Conservation (phyloP, 768 basidiomycete species). For the Leccinellum rugosiceps region DNA sequence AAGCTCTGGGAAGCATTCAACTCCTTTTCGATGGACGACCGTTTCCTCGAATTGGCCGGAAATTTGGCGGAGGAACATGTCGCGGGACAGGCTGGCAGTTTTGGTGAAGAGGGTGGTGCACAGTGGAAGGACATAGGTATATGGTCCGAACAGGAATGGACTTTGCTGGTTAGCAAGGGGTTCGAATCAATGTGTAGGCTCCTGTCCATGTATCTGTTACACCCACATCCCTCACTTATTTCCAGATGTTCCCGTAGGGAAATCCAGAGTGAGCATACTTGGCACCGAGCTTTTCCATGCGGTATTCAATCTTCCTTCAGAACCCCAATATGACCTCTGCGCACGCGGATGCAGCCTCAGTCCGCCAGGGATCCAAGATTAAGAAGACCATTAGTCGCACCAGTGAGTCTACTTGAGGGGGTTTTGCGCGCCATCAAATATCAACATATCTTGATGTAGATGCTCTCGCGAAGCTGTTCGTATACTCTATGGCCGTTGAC, state of each 20-base stretch:
- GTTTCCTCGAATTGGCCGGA: constrained; percentile 68
- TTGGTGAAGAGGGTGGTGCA: constrained; percentile 53
- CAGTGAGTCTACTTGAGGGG: constrained; percentile 35
- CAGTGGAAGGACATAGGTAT: constrained; percentile 86
- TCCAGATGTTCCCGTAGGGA: constrained; percentile 49
- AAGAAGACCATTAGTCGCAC: constrained; percentile 68
- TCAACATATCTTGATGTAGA: constrained; percentile 37
- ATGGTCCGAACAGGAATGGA: constrained; percentile 83
- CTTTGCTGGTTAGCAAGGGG: constrained; percentile 76
- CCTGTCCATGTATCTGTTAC: neutral
- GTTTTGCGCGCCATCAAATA: neutral
- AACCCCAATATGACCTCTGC: constrained; percentile 60
- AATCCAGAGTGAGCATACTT: constrained; percentile 47
- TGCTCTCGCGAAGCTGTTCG: constrained; percentile 77
- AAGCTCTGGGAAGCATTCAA: constrained; percentile 79
- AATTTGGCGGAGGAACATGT: constrained; percentile 72
- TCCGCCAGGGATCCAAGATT: constrained; percentile 54
- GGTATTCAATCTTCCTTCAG: constrained; percentile 31
- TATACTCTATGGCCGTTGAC: constrained; percentile 89
- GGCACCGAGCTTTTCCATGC: neutral
- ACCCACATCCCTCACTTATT: constrained; percentile 37
- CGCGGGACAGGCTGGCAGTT: constrained; percentile 52
- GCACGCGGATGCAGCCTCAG: constrained; percentile 67
- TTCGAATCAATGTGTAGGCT: constrained; percentile 70
- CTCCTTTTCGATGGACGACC: constrained; percentile 69